Evolutionary conservation across 305 asterid genomes (phyloP), one percentile per base, ranked within the genome.

Genomic region (Rubia balearica): DNA sequence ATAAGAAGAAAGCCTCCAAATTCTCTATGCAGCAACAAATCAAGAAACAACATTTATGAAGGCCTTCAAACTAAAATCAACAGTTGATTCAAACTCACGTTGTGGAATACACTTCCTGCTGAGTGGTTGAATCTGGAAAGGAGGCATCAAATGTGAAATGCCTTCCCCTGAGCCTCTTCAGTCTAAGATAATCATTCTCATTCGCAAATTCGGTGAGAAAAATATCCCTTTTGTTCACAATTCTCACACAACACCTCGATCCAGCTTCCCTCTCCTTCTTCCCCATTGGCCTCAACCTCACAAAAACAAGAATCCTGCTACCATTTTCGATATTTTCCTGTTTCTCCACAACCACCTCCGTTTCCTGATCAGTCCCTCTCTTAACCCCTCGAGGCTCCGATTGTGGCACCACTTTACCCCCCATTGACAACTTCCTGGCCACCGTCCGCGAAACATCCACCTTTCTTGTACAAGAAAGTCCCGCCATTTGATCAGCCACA

Each of bases 141-240:
- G 91, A 74, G 62, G 89, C 78, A 84, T 86, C 91, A 65, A 86
- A 86, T n/a, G 88, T 79, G 77, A 86, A 86, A 81, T 86, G 91
- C 12, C 88, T 72, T 8, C 89, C 91, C 19, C 89, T 76, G 42
- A 86, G 81, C 80, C 89, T 84, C 80, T 84, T 84, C 19, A 86
- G 70, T 87, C 91, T 78, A 38, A 86, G 87, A 73, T 84, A 83
- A 48, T 84, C 89, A 67, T 83, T 84, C 75, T 86, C 91, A 42
- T 66, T 79, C 0, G 84, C 81, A 8, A 84, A 81, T 72, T 86
- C 87, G 0, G 91, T 84, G 68, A 86, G 71, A 71, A 77, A 86
- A 74, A 86, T 83, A 75, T 84, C 89, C 70, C 86, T 78, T 24
- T 76, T 79, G 68, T 84, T 85, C 76, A 83, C 86, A 77, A 84